Conservation (phyloP, 2,329 filamentous ascomycete genomes). For the Penicillium sp. region DNA sequence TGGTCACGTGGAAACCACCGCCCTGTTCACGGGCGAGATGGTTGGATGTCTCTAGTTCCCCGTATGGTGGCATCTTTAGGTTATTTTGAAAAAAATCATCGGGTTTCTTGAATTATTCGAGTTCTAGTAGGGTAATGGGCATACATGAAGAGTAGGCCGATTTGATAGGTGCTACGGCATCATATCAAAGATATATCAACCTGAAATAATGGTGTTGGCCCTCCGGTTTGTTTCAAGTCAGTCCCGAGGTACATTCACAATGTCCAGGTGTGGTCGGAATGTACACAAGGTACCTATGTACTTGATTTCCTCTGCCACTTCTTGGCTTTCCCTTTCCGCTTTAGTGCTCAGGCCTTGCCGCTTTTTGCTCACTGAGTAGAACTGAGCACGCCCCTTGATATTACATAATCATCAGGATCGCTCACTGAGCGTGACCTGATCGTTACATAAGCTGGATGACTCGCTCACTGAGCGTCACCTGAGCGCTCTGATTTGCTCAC, state of each 20-base stretch:
- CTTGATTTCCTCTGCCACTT: no score
- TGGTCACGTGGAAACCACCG: slow-evolving; percentile 35
- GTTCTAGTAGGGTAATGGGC: slow-evolving; percentile 6
- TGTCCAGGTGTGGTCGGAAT: neutral
- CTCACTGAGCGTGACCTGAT: no score
- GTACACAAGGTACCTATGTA: neutral
- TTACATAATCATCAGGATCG: no score
- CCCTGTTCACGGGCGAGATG: slow-evolving; percentile 35
- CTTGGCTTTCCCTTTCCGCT: no score
- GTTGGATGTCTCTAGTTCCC: slow-evolving; percentile 41
- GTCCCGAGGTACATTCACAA: neutral
- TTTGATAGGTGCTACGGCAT: neutral
- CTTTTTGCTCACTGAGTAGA: no score
- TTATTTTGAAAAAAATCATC: slow-evolving; percentile 40
- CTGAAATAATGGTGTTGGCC: neutral
- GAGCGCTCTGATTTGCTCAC: no score
- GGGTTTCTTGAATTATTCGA: slow-evolving; percentile 29
- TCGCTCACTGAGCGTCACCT: no score
- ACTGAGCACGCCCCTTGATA: no score
- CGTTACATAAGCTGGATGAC: no score
- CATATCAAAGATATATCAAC: neutral
- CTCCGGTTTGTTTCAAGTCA: neutral
- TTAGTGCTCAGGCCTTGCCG: no score
- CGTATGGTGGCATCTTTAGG: slow-evolving; percentile 40
- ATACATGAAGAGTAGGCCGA: neutral